These are phyloP conservation scores for Penicillium paxilli DNA, from an alignment of 495 filamentous ascomycete species.

Conservation along the genomic window DNA sequence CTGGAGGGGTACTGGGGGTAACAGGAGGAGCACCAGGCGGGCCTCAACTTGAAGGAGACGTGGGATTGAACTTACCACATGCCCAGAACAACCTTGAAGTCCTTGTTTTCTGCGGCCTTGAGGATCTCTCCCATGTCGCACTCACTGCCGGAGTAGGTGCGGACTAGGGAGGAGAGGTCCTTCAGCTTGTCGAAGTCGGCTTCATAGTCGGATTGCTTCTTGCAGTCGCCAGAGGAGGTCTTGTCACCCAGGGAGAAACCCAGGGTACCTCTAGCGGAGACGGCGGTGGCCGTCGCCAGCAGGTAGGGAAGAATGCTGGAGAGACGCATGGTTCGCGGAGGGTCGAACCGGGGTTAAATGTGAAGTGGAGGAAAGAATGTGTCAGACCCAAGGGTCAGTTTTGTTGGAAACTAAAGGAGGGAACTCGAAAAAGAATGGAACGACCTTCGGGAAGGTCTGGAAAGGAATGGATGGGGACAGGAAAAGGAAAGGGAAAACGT, in stretches of 20 bases:
- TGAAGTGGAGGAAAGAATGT: not conserved
- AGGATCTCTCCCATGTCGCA: constrained; percentile 68
- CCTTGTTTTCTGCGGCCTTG: constrained; percentile 68
- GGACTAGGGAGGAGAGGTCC: constrained; percentile 58
- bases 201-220: constrained; percentile 64
- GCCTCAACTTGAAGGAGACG: no score
- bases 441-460: not conserved
- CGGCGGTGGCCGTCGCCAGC: constrained; percentile 44
- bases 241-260: constrained; percentile 53
- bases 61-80: constrained; percentile 75
- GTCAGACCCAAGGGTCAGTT: no score
- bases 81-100: constrained; percentile 74
- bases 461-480: not conserved
- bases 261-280: constrained; percentile 44
- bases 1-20: not conserved
- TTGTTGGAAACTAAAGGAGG: no score
- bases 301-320: constrained; percentile 36
- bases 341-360: not conserved
- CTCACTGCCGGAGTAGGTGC: constrained; percentile 65
- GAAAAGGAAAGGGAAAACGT: not conserved
- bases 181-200: constrained; percentile 64
- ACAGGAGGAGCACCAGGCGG: no score
- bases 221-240: constrained; percentile 60
- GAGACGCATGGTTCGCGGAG: constrained; percentile 41
- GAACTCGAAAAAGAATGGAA: not conserved